Conservation (phyloP, 495 filamentous ascomycete species). For the Astrothelium subdiscretum region DNA sequence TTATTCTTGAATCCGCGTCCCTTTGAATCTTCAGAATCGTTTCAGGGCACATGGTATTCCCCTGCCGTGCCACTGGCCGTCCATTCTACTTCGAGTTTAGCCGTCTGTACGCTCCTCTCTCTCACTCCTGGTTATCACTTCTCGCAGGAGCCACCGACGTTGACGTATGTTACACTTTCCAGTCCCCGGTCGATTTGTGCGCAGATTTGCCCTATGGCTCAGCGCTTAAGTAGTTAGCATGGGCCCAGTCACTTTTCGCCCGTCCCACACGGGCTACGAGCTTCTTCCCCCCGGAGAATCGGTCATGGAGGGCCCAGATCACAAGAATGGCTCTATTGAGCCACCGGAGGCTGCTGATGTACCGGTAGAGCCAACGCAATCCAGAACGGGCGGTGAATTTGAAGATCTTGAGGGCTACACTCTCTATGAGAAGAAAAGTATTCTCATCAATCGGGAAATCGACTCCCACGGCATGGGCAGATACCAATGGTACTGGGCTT, state of each 20-base stretch:
- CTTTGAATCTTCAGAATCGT: neutral
- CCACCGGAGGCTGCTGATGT: neutral
- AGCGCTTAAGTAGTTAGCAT: neutral
- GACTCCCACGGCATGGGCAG: slow-evolving; percentile 39
- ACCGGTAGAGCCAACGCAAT: neutral
- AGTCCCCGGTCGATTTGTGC: neutral
- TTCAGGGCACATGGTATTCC: neutral
- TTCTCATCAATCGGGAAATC: slow-evolving; percentile 36
- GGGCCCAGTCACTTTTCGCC: neutral
- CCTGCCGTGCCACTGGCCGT: neutral
- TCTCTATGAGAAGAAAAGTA: slow-evolving; percentile 34
- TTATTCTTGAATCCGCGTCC: neutral
- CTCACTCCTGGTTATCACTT: neutral
- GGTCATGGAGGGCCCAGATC: neutral
- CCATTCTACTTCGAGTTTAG: neutral
- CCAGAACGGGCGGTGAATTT: neutral
- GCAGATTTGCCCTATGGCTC: neutral
- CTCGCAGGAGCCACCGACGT: neutral
- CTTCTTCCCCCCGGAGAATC: neutral
- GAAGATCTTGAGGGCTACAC: slow-evolving; percentile 16
- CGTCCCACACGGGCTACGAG: neutral
- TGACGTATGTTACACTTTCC: neutral
- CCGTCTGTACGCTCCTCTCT: neutral
- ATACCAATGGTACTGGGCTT: slow-evolving; percentile 32
- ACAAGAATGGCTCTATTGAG: neutral